These are phyloP conservation scores for Stylosanthes scabra DNA, from an alignment of 331 rosid species.

Conservation along the genomic window DNA sequence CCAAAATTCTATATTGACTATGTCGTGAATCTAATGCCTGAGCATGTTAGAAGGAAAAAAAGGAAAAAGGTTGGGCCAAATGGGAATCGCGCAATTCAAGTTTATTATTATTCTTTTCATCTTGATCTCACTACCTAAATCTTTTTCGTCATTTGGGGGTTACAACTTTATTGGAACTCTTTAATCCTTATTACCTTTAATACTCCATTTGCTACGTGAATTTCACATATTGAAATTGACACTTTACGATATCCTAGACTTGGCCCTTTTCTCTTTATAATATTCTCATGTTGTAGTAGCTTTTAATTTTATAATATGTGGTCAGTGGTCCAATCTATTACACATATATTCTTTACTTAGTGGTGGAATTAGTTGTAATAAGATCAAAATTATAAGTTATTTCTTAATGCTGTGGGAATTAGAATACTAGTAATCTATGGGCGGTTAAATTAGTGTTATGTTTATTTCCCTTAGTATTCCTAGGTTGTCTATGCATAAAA, in stretches of 20 bases:
- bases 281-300: constrained; percentile 19
- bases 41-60: background rate
- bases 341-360: constrained; percentile 1
- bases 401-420: background rate
- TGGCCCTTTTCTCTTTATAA: constrained; percentile 19
- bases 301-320: background rate
- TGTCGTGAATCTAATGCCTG: background rate
- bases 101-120: background rate
- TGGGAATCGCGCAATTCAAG: background rate
- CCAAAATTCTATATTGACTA: too few species aligned
- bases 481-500: background rate
- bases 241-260: constrained; percentile 19
- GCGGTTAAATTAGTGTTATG: background rate
- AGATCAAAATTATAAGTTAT: background rate
- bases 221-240: constrained; percentile 22
- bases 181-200: background rate
- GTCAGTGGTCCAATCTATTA: background rate
- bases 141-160: background rate
- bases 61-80: background rate
- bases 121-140: background rate
- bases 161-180: constrained; percentile 5
- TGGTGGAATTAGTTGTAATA: constrained; percentile 34
- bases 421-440: background rate
- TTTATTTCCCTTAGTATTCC: background rate
- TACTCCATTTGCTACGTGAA: background rate